phyloP scores from a whole-genome alignment of 768 basidiomycete species.

The Suillus plorans region DNA sequence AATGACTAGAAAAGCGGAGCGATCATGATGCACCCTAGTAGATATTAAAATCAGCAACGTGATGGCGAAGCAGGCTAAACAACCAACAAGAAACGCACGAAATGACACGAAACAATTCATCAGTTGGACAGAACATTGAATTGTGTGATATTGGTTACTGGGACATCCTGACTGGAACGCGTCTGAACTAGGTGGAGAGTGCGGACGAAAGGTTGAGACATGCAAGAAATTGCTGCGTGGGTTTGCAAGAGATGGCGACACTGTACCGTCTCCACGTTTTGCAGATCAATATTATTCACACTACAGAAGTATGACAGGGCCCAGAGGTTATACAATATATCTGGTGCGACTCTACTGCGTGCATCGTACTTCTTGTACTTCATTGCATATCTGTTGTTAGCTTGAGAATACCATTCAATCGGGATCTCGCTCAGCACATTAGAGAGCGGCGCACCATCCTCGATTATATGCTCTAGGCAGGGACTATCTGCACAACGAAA shows the following conservation, averaged over 20 bases:
- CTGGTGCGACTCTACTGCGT: neutral
- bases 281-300: neutral
- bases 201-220: neutral
- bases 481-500: neutral
- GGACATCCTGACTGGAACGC: neutral
- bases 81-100: neutral
- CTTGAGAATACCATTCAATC: neutral
- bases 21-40: neutral
- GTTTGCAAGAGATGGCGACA: neutral
- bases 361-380: neutral
- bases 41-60: neutral
- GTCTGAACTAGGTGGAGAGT: neutral
- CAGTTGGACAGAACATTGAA: neutral
- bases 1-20: neutral
- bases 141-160: neutral
- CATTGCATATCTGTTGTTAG: neutral
- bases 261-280: neutral
- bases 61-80: neutral
- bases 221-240: neutral
- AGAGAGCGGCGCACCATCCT: neutral
- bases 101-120: neutral
- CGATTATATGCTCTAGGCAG: neutral
- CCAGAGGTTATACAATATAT: neutral
- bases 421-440: neutral
- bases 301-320: neutral